Evolutionary conservation across 164 flowering plant species (phyloP).

Genomic region (Dillenia suffruticosa): DNA sequence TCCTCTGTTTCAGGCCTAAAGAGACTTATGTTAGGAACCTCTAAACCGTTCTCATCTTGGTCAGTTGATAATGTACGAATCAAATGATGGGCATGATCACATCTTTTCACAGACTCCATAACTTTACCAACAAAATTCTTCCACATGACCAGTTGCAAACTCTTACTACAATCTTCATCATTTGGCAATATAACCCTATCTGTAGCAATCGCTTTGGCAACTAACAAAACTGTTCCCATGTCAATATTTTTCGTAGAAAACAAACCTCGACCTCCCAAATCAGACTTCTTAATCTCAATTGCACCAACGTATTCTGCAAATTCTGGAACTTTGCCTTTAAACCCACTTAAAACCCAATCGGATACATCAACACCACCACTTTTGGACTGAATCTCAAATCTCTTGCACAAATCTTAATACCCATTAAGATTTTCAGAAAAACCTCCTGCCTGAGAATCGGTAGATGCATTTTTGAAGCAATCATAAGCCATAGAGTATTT

Average conservation of each 20-base stretch:
- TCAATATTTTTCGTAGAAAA: conserved; percentile 63
- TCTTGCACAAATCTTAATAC: conserved; percentile 61
- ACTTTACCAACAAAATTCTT: conserved; percentile 71
- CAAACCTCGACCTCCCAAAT: conserved; percentile 66
- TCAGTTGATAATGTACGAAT: conserved; percentile 49
- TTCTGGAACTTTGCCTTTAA: conserved; percentile 55
- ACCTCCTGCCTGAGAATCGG: conserved; percentile 39
- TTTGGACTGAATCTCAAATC: conserved; percentile 58
- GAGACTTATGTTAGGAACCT: conserved; percentile 53
- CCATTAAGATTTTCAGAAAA: conserved; percentile 43
- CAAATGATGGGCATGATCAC: conserved; percentile 33
- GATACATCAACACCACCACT: conserved; percentile 77
- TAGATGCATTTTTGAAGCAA: conserved; percentile 51
- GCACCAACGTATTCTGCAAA: conserved; percentile 71
- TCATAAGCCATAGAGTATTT: conserved; percentile 50
- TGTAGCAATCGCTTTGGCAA: conserved; percentile 66
- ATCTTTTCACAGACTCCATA: conserved; percentile 31
- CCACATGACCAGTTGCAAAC: conserved; percentile 79
- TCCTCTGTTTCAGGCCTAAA: conserved; percentile 56
- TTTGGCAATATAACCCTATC: conserved; percentile 69
- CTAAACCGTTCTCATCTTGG: conserved; percentile 51
- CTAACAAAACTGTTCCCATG: conserved; percentile 60
- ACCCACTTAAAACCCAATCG: conserved; percentile 69
- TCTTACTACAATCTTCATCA: conserved; percentile 36
- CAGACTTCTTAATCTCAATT: conserved; percentile 57